Conservation (phyloP, 192 early-diverging fungal species). For the Entomortierella lignicola region DNA sequence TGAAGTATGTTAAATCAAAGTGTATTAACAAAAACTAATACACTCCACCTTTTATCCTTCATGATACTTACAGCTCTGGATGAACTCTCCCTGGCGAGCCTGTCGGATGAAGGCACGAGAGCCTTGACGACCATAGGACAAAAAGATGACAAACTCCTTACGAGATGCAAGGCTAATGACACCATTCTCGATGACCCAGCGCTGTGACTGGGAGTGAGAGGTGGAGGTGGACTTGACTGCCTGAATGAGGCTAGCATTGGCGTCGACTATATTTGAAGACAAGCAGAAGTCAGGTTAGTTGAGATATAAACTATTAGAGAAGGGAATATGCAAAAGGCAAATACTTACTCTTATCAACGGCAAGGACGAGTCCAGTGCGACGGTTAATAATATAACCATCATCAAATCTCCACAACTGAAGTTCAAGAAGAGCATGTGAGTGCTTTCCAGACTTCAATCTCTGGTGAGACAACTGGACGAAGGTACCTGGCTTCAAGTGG, state of each 20-base stretch:
- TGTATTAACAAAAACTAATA: background rate
- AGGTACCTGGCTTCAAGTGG: slow-evolving; percentile 39
- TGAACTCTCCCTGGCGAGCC: slow-evolving; percentile 21
- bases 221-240: slow-evolving; percentile 3
- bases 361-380: slow-evolving; percentile 40
- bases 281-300: background rate
- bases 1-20: background rate
- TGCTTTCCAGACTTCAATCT: slow-evolving; percentile 51
- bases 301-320: background rate
- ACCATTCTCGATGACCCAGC: slow-evolving; percentile 39
- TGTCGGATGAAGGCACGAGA: slow-evolving; percentile 40
- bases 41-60: too few relatives aligned
- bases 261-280: slow-evolving; percentile 13
- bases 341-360: slow-evolving; percentile 34
- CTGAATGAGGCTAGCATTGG: slow-evolving; percentile 35
- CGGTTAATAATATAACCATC: slow-evolving; percentile 50
- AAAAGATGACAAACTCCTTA: slow-evolving; percentile 38
- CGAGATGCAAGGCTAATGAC: slow-evolving; percentile 37
- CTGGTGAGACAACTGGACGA: slow-evolving; percentile 33
- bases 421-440: slow-evolving; percentile 47
- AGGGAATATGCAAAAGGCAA: background rate
- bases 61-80: slow-evolving; percentile 39
- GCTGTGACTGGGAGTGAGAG: slow-evolving; percentile 21
- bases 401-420: slow-evolving; percentile 51
- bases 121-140: slow-evolving; percentile 44